Percentiles rank a stretch among this genome's conserved stretches.
Evolutionary conservation across 106 monocot genomes (phyloP).

Genomic region (Acorus calamus): DNA sequence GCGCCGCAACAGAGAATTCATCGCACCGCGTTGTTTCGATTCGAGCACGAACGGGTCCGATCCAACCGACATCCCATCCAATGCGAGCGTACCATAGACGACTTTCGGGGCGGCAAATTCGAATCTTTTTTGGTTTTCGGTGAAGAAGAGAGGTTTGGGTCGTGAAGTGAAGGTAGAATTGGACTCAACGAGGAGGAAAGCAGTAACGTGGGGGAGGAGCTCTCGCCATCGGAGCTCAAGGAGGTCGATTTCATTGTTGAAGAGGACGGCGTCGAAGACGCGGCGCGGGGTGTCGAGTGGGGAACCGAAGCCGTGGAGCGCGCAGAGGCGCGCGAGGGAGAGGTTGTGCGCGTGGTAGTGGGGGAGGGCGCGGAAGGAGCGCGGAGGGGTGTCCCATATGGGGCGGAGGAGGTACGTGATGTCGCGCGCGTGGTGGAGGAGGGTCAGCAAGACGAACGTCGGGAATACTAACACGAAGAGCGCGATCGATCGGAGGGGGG

Average conservation of each 20-base stretch:
- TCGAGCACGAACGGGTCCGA: slow-evolving; percentile 65
- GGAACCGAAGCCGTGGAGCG: slow-evolving; percentile 71
- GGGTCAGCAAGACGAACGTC: slow-evolving; percentile 2
- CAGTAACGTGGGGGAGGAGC: too few relatives aligned
- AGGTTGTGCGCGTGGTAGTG: slow-evolving; percentile 61
- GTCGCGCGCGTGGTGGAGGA: slow-evolving; percentile 31
- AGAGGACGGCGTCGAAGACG: too few relatives aligned
- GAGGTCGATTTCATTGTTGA: too few relatives aligned
- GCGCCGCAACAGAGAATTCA: slow-evolving; percentile 42
- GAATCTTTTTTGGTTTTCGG: slow-evolving; percentile 31
- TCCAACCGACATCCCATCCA: neutral
- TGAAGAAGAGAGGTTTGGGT: slow-evolving; percentile 56
- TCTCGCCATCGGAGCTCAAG: too few relatives aligned
- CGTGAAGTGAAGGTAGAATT: slow-evolving; percentile 75
- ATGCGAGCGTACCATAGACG: slow-evolving; percentile 24
- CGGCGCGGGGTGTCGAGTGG: slow-evolving; percentile 47
- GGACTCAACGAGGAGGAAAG: slow-evolving; percentile 72
- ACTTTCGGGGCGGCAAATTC: slow-evolving; percentile 34
- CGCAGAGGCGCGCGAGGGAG: slow-evolving; percentile 50
- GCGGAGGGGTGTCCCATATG: slow-evolving; percentile 81
- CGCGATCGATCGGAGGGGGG: too few relatives aligned
- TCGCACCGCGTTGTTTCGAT: slow-evolving; percentile 28
- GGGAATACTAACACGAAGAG: too few relatives aligned
- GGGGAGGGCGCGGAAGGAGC: slow-evolving; percentile 54
- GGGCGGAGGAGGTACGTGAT: slow-evolving; percentile 76